A percentile compares a stretch with the other conserved stretches of the same genome.
Evolutionary conservation across 2,329 filamentous ascomycete genomes (phyloP).

Genomic region (Aspergillus nomiae): DNA sequence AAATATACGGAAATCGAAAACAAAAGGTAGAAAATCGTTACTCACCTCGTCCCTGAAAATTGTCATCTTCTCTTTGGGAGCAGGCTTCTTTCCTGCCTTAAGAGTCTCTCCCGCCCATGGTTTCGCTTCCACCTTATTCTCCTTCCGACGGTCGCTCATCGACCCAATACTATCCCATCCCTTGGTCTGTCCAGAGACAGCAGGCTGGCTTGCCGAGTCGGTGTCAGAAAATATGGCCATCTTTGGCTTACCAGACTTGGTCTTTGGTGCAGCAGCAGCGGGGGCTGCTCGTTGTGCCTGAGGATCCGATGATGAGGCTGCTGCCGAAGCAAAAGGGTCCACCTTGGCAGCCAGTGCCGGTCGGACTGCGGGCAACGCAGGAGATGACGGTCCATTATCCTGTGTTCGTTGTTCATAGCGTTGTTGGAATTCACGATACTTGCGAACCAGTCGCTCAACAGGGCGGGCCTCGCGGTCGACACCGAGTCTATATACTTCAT

Average conservation of each 20-base stretch:
- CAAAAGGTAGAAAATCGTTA: constrained; percentile 40
- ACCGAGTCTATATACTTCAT: constrained; percentile 89
- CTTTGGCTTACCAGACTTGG: constrained; percentile 74
- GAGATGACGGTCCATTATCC: constrained; percentile 72
- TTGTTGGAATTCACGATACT: constrained; percentile 89
- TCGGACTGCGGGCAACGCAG: constrained; percentile 79
- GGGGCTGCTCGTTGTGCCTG: constrained; percentile 62
- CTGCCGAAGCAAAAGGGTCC: constrained; percentile 70
- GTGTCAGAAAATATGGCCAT: constrained; percentile 88
- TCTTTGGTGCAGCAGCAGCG: constrained; percentile 50
- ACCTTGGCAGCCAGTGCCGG: constrained; percentile 82
- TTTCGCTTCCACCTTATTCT: constrained; percentile 82
- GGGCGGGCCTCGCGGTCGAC: constrained; percentile 87
- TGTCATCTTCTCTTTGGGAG: constrained; percentile 75
- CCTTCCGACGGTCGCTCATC: constrained; percentile 85
- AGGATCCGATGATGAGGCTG: constrained; percentile 60
- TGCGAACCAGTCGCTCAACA: constrained; percentile 76
- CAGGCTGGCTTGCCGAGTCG: constrained; percentile 61
- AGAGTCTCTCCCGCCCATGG: constrained; percentile 92
- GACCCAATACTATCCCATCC: constrained; percentile 94
- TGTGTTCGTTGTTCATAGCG: constrained; percentile 70
- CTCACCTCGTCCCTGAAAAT: constrained; percentile 97
- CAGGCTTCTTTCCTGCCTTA: constrained; percentile 81
- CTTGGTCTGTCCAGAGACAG: constrained; percentile 58
- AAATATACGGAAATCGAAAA: constrained; percentile 67